These are phyloP conservation scores for Metroxylon sagu DNA, from an alignment of 176 grass and related monocot species.

Conservation along the genomic window DNA sequence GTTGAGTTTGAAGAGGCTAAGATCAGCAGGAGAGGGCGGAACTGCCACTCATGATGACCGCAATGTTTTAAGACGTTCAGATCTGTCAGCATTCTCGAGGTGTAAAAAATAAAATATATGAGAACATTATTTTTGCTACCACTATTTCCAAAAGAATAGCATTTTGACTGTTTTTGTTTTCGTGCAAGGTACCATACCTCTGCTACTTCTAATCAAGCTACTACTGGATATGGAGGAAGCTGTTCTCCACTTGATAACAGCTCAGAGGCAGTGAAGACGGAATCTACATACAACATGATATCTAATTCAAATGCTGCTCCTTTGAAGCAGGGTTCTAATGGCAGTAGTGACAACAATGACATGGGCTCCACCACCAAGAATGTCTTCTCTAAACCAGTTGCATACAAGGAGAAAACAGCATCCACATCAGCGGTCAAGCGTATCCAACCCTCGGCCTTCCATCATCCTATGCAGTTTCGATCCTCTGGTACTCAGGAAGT, in stretches of 20 bases:
- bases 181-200: constrained; percentile 83
- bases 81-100: constrained; percentile 66
- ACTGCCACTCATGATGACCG: constrained; percentile 35
- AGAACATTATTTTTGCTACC: constrained; percentile 14
- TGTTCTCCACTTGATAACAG: constrained; percentile 58
- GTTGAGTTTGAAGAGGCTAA: constrained; percentile 62
- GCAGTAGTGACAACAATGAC: constrained; percentile 67
- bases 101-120: constrained; percentile 71
- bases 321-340: constrained; percentile 74
- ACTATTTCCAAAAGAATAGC: constrained; percentile 26
- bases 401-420: constrained; percentile 32
- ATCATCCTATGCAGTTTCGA: constrained; percentile 49
- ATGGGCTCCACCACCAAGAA: constrained; percentile 79
- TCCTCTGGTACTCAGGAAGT: constrained; percentile 15
- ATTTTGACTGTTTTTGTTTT: constrained; percentile 56
- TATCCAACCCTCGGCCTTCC: constrained; percentile 57
- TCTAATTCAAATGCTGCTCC: constrained; percentile 40
- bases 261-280: constrained; percentile 57
- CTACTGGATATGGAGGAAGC: constrained; percentile 34
- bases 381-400: constrained; percentile 33
- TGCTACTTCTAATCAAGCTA: constrained; percentile 44
- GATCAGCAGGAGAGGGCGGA: constrained; percentile 26
- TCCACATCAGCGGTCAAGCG: constrained; percentile 40
- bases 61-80: constrained; percentile 58
- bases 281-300: constrained; percentile 44